These are phyloP conservation scores for Tolypocladium sp. DNA, from an alignment of 2,329 filamentous ascomycete genomes.

Conservation along the genomic window DNA sequence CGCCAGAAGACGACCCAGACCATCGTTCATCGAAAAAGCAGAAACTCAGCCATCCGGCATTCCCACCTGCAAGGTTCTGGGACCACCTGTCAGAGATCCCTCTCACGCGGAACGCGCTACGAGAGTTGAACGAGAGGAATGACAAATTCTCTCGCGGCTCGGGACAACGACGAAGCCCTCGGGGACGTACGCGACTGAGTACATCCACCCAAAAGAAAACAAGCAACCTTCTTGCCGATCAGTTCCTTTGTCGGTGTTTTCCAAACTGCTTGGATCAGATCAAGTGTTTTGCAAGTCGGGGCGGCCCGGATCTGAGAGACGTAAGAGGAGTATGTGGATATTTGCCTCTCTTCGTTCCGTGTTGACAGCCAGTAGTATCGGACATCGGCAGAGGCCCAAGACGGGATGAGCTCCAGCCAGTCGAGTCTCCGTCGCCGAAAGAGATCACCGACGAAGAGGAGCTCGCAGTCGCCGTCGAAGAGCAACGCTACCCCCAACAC, in stretches of 20 bases:
- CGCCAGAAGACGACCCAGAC: background rate
- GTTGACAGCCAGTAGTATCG: background rate
- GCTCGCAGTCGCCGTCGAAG: background rate
- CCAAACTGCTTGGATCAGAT: too few species aligned
- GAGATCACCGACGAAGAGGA: background rate
- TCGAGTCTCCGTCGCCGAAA: background rate
- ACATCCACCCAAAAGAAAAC: background rate
- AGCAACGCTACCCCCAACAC: background rate
- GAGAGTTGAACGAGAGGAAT: background rate
- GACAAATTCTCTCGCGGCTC: background rate
- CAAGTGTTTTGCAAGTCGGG: background rate
- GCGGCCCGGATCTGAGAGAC: background rate
- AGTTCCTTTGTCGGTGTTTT: background rate
- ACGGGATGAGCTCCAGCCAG: background rate
- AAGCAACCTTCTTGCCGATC: background rate
- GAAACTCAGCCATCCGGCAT: background rate
- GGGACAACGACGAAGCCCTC: background rate
- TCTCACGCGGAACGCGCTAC: constrained; percentile 1
- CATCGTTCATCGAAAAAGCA: background rate
- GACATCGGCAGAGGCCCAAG: background rate
- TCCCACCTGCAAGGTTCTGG: constrained; percentile 3
- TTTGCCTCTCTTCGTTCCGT: too few species aligned
- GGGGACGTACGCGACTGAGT: too few species aligned
- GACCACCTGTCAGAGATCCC: background rate
- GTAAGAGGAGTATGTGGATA: background rate